A percentile compares a stretch with the other conserved stretches of the same genome.
phyloP scores from a whole-genome alignment of 768 basidiomycete species.

The Tricholoma sp. region DNA sequence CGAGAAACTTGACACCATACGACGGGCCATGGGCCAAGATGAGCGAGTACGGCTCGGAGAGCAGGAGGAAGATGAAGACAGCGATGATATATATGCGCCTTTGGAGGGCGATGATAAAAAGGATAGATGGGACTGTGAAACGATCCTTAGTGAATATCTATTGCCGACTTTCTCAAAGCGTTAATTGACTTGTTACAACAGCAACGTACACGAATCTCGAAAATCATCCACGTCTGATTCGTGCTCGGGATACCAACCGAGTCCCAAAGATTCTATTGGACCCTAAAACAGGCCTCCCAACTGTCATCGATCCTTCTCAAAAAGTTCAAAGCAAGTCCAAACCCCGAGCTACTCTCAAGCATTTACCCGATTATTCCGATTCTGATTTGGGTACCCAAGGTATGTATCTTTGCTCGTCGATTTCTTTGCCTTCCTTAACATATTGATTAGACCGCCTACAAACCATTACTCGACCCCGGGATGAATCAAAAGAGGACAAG shows the following conservation, averaged over 20 bases:
- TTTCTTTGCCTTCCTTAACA: not conserved
- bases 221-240: conserved; percentile 90
- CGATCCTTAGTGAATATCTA: conserved; percentile 75
- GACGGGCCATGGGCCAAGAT: conserved; percentile 72
- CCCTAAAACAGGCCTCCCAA: conserved; percentile 72
- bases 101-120: conserved; percentile 54
- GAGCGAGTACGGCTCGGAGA: conserved; percentile 45
- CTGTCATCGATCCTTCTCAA: conserved; percentile 30
- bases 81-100: conserved; percentile 34
- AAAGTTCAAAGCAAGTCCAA: conserved; percentile 8
- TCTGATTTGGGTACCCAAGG: conserved; percentile 21
- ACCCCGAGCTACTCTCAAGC: conserved; percentile 8
- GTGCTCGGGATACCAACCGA: conserved; percentile 49
- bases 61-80: conserved; percentile 41
- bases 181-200: conserved; percentile 26
- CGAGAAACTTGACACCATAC: conserved; percentile 77
- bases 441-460: conserved; percentile 3
- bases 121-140: conserved; percentile 94
- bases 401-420: conserved; percentile 8
- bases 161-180: not conserved
- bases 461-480: conserved; percentile 64
- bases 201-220: conserved; percentile 97
- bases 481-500: conserved; percentile 75
- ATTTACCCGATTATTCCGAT: conserved; percentile 17
- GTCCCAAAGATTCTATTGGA: conserved; percentile 68